Percentiles rank a stretch among this genome's conserved stretches.
phyloP scores from a whole-genome alignment of 1,284 basidiomycete genomes.

The Trichosporon sp. region DNA sequence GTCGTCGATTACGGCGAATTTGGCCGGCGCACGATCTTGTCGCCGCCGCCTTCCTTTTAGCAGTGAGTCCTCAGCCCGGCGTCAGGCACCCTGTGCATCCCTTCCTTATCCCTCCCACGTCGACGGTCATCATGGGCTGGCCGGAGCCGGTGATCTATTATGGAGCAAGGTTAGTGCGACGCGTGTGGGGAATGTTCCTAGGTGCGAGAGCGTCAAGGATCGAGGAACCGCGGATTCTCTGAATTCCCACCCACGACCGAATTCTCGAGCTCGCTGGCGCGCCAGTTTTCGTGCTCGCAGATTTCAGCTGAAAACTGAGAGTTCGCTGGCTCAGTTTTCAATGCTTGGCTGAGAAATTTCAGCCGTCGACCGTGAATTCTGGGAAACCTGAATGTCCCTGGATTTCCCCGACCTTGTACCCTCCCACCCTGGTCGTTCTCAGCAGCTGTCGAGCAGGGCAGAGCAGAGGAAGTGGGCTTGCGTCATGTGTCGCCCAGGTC shows the following conservation, averaged over 20 bases:
- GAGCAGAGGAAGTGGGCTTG: not conserved
- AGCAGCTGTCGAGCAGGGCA: not conserved
- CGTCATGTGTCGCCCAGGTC: conserved; percentile 2
- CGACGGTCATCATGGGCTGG: not conserved
- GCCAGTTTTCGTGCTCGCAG: not conserved
- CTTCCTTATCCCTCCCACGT: not conserved
- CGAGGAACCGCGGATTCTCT: not conserved
- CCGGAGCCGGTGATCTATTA: not conserved
- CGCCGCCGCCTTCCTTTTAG: not conserved
- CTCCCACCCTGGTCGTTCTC: not conserved
- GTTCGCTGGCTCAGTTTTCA: not conserved
- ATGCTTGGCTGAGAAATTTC: not conserved
- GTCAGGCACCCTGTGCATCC: not conserved
- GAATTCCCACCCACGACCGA: not conserved
- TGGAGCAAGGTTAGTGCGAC: not conserved
- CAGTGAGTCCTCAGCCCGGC: not conserved
- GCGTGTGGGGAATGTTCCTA: conserved; percentile 3
- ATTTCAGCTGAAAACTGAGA: not conserved
- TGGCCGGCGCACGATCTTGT: not conserved
- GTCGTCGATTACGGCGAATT: not conserved
- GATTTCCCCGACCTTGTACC: not conserved
- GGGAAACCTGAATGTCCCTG: not conserved
- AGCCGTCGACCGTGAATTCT: not conserved
- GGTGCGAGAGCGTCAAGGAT: not conserved
- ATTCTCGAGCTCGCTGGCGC: not conserved